Evolutionary conservation across 441 rosid species (phyloP), one percentile per base, ranked within the genome.

Genomic region (Erodium moschatum): DNA sequence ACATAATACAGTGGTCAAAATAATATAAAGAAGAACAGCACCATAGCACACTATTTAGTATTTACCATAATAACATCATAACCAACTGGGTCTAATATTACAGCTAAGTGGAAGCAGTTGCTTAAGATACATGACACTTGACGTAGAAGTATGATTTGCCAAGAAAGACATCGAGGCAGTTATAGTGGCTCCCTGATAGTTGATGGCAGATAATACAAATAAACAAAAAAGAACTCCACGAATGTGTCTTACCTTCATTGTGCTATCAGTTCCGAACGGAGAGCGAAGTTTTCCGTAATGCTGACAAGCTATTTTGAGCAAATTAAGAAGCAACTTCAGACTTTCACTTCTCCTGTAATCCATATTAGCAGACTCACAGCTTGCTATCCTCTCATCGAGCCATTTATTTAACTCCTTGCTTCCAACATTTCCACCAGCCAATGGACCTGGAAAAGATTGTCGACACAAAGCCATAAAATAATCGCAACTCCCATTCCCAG

Each of bases 281-380:
- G 97, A 89, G 60, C 97, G 86, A 70, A 95, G 91, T 85, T 92
- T 95, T 67, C 98, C 99, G 78, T 95, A 95, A 81, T 89, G 92
- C 83, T 89, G 95, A 77, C 85, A 92, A 65, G 90, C 86, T 76
- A 92, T 85, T 82, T 87, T 95, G 42, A 95, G 96, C 85, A 95
- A 78, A 71, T 95, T 86, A 56, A 95, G 86, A 73, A 92, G 94
- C 85, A 87, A 79, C 78, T 77, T 89, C 77, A 86, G 72, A 68
- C 78, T 78, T 72, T 86, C 85, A 6, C 88, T 83, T 77, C 81
- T 90, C 67, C 79, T 73, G 74, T 81, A 85, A 66, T 94, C 90
- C 80, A 84, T 78, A 58, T 77, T 75, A 19, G 78, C 64, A 66
- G 91, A 84, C 73, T 89, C 97, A 79, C 86, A 87, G 18, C 74